phyloP scores from a whole-genome alignment of 2,329 filamentous ascomycete genomes.

The Rhexocercosporidium sp. region DNA sequence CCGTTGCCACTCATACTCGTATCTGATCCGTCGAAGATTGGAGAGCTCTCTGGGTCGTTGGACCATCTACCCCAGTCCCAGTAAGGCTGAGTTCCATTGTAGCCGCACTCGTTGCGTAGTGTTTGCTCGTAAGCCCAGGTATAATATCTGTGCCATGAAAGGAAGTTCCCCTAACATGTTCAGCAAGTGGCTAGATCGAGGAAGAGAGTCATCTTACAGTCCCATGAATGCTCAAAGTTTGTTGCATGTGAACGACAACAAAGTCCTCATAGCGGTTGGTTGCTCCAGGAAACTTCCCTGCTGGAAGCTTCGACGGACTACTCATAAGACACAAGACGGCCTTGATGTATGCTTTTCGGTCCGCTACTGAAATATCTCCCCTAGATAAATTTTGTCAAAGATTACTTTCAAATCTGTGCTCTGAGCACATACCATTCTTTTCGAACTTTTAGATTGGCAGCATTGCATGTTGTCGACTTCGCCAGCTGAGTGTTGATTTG shows the following conservation, averaged over 20 bases:
- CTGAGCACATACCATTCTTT: slow-evolving; percentile 10
- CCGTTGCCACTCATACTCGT: slow-evolving; percentile 56
- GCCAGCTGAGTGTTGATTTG: slow-evolving; percentile 26
- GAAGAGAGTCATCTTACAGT: slow-evolving; percentile 23
- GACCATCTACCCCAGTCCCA: slow-evolving; percentile 48
- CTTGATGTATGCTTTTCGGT: slow-evolving; percentile 41
- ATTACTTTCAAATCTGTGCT: too few species aligned
- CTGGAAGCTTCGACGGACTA: slow-evolving; percentile 40
- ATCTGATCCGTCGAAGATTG: slow-evolving; percentile 59
- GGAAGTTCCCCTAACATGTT: slow-evolving; percentile 39
- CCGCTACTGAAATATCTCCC: slow-evolving; percentile 8
- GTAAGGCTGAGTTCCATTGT: slow-evolving; percentile 47
- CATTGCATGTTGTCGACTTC: slow-evolving; percentile 10
- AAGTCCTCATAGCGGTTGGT: slow-evolving; percentile 44
- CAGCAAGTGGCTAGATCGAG: background rate
- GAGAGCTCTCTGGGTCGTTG: slow-evolving; percentile 49
- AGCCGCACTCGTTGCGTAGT: slow-evolving; percentile 49
- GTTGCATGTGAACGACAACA: slow-evolving; percentile 44
- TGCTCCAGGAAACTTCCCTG: slow-evolving; percentile 32
- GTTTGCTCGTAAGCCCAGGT: slow-evolving; percentile 48
- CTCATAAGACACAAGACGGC: slow-evolving; percentile 45
- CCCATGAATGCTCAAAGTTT: slow-evolving; percentile 36
- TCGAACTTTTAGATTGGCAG: background rate
- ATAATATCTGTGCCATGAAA: slow-evolving; percentile 51
- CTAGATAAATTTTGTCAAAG: background rate